Evolutionary conservation across 1,284 basidiomycete genomes (phyloP).

Genomic region (Leccinum fuscescens): DNA sequence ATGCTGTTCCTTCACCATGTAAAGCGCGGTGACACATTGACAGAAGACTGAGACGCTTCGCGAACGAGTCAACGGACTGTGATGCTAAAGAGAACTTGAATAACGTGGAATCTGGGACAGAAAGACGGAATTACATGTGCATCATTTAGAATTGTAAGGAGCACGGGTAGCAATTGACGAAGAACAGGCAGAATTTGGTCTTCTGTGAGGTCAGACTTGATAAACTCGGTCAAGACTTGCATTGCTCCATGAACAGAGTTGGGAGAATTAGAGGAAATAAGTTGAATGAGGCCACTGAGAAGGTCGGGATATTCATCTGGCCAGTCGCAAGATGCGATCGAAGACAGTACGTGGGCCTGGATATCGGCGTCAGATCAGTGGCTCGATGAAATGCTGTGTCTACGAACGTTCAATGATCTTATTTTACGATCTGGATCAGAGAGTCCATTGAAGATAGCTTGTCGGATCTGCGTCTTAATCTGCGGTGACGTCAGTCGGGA

Average conservation of each 20-base stretch:
- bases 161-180: constrained; percentile 78
- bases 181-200: constrained; percentile 90
- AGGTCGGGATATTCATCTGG: constrained; percentile 91
- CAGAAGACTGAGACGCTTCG: constrained; percentile 87
- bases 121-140: constrained; percentile 51
- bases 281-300: constrained; percentile 64
- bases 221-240: constrained; percentile 91
- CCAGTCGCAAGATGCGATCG: constrained; percentile 88
- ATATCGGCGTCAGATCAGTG: constrained; percentile 9
- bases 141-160: constrained; percentile 80
- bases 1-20: constrained; percentile 93
- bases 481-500: constrained; percentile 34
- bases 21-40: constrained; percentile 86
- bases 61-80: constrained; percentile 78
- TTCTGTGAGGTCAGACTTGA: constrained; percentile 86
- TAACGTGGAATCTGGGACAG: constrained; percentile 1
- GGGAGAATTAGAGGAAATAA: constrained; percentile 71
- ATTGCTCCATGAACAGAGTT: constrained; percentile 90
- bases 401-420: constrained; percentile 72
- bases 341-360: constrained; percentile 81
- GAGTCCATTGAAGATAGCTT: constrained; percentile 73
- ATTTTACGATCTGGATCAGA: constrained; percentile 87
- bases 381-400: background rate
- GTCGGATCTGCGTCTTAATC: constrained; percentile 78
- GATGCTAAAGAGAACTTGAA: constrained; percentile 44